A percentile compares a stretch with the other conserved stretches of the same genome.
phyloP scores from a whole-genome alignment of 1,139 yeast species.

The Ogataea hybrid region DNA sequence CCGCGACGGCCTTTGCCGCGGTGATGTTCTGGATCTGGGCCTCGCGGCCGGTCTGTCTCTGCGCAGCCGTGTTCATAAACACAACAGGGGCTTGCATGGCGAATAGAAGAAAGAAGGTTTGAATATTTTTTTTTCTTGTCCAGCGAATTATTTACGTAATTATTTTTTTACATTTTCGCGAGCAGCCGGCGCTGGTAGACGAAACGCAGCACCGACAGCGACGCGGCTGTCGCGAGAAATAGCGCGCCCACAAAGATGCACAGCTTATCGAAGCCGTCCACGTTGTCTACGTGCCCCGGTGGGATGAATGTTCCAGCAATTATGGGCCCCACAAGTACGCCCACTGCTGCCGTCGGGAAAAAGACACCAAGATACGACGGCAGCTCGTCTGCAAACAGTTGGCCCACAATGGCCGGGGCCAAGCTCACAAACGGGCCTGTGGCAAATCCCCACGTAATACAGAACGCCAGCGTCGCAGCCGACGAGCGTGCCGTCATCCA shows the following conservation, averaged over 20 bases:
- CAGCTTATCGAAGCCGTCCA: conserved; percentile 26
- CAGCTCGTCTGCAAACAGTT: conserved; percentile 28
- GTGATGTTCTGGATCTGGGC: conserved; percentile 97
- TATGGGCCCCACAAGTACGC: conserved; percentile 32
- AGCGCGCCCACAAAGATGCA: conserved; percentile 29
- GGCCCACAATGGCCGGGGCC: conserved; percentile 31
- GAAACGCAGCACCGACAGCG: conserved; percentile 15
- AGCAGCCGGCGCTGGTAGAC: conserved; percentile 13
- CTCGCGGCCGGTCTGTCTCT: conserved; percentile 94
- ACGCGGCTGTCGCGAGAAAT: conserved; percentile 20
- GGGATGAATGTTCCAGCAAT: conserved; percentile 33
- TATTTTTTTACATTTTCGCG: not conserved
- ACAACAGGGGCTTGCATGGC: conserved; percentile 74
- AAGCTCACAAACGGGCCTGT: conserved; percentile 33
- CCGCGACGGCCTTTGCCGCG: conserved; percentile 98
- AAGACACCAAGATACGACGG: conserved; percentile 30
- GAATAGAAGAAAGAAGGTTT: not conserved
- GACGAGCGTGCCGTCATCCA: conserved; percentile 43
- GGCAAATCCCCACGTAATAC: conserved; percentile 35
- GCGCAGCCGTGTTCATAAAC: conserved; percentile 79
- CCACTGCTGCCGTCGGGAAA: conserved; percentile 28
- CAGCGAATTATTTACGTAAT: too few relatives aligned
- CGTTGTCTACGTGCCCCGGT: conserved; percentile 21
- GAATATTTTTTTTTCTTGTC: conserved; percentile 1
- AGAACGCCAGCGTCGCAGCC: conserved; percentile 33